Conservation (phyloP, 176 grass and related monocot genomes). For the Carex littledalei region DNA sequence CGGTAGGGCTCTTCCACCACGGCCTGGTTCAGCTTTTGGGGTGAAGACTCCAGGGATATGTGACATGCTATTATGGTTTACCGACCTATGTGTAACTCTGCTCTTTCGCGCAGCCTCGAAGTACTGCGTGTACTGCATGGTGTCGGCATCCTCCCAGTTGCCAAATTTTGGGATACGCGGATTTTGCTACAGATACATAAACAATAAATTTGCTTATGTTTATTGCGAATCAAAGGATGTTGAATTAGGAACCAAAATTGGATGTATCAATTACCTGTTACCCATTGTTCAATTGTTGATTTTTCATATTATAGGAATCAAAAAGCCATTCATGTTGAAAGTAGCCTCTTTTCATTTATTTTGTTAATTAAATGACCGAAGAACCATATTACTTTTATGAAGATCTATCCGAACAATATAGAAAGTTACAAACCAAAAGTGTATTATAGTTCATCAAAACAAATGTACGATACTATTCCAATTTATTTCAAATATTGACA, state of each 20-base stretch:
- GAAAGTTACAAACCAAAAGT: background rate
- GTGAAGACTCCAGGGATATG: conserved; percentile 32
- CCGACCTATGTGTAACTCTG: conserved; percentile 40
- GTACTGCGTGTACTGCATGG: conserved; percentile 56
- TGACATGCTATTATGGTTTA: conserved; percentile 35
- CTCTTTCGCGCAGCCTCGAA: conserved; percentile 66
- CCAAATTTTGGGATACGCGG: conserved; percentile 73
- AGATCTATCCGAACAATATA: background rate
- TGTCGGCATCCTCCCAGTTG: conserved; percentile 49
- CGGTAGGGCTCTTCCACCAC: conserved; percentile 27
- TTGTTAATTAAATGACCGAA: background rate
- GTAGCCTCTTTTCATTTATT: background rate
- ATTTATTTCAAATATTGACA: background rate
- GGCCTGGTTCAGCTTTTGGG: conserved; percentile 16
- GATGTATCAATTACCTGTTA: background rate
- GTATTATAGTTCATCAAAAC: background rate
- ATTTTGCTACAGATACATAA: conserved; percentile 29
- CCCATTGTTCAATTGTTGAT: background rate
- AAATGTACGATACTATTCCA: background rate
- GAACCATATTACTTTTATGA: background rate
- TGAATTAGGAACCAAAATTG: background rate
- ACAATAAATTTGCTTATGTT: background rate
- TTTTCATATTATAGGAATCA: background rate
- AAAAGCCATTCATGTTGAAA: background rate
- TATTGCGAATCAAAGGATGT: background rate